Percentiles rank a stretch among this genome's conserved stretches.
These are phyloP conservation scores for Mucor lusitanicus DNA, from an alignment of 371 early-diverging fungal genomes.

Conservation along the genomic window DNA sequence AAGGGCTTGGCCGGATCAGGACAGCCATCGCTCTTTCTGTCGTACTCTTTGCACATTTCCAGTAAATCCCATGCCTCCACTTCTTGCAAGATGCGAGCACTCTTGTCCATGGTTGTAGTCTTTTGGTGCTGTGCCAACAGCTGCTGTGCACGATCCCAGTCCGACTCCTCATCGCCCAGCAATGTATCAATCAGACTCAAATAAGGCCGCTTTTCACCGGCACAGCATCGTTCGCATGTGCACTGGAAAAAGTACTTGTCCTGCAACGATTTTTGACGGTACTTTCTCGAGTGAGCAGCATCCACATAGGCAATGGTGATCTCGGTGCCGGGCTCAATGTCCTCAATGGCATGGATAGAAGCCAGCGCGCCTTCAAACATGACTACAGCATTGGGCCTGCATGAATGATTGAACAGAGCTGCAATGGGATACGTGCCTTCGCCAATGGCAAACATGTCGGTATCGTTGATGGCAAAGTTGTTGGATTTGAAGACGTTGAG, in stretches of 20 bases:
- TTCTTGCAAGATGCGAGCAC: conserved; percentile 11
- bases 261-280: conserved; percentile 55
- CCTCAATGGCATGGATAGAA: conserved; percentile 63
- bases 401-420: conserved; percentile 86
- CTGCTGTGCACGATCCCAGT: conserved; percentile 39
- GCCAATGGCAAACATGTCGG: conserved; percentile 68
- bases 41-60: conserved; percentile 27
- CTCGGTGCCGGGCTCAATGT: conserved; percentile 69
- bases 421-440: conserved; percentile 81
- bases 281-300: conserved; percentile 56
- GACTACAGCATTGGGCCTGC: conserved; percentile 78
- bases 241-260: conserved; percentile 81
- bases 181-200: conserved; percentile 37
- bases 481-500: conserved; percentile 76
- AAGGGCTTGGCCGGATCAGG: conserved; percentile 28
- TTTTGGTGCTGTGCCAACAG: conserved; percentile 15
- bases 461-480: conserved; percentile 72
- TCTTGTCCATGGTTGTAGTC: not conserved
- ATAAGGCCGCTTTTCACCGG: conserved; percentile 1
- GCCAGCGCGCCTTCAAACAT: conserved; percentile 57
- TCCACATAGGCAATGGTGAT: conserved; percentile 82
- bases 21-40: conserved; percentile 25
- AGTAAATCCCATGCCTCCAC: conserved; percentile 40
- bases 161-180: conserved; percentile 38
- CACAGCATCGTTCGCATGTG: conserved; percentile 66